Evolutionary conservation across 139 green algal species (phyloP).

Genomic region (Gonium pectorale): DNA sequence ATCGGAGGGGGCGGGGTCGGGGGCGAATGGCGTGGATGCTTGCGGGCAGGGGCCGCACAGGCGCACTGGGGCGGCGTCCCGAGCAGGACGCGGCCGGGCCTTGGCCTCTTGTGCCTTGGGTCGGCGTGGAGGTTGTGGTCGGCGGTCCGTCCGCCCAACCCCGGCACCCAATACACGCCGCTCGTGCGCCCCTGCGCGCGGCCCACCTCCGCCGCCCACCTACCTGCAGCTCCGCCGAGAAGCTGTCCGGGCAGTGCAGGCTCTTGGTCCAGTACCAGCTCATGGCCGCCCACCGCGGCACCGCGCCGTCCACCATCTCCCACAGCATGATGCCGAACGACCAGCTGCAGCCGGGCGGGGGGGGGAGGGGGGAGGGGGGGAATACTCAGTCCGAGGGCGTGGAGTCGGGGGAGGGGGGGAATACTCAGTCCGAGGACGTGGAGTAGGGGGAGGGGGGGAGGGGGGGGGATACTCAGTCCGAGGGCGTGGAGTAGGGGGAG

Average conservation of each 20-base stretch:
- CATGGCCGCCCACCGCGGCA: constrained; percentile 45
- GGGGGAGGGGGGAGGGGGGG: background rate
- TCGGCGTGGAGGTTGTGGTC: background rate
- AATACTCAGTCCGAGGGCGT: too few species aligned
- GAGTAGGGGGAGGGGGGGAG: background rate
- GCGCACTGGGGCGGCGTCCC: too few species aligned
- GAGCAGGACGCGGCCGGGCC: background rate
- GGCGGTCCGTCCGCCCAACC: background rate
- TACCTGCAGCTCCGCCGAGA: constrained; percentile 43
- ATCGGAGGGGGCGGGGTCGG: too few species aligned
- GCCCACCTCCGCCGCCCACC: background rate
- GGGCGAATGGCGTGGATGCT: too few species aligned
- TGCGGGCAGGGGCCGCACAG: too few species aligned
- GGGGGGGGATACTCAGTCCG: background rate
- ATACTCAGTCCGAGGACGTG: background rate
- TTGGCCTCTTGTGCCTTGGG: background rate
- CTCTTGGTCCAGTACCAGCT: constrained; percentile 55
- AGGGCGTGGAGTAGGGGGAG: background rate
- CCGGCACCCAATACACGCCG: background rate
- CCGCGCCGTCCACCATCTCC: constrained; percentile 50
- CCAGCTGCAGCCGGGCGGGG: constrained; percentile 27
- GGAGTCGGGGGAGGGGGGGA: background rate
- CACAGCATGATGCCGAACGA: constrained; percentile 56
- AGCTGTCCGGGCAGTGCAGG: constrained; percentile 48
- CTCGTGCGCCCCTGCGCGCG: background rate